A percentile compares a stretch with the other conserved stretches of the same genome.
phyloP scores from a whole-genome alignment of 2,329 filamentous ascomycete genomes.

The Alternaria incomplexa region DNA sequence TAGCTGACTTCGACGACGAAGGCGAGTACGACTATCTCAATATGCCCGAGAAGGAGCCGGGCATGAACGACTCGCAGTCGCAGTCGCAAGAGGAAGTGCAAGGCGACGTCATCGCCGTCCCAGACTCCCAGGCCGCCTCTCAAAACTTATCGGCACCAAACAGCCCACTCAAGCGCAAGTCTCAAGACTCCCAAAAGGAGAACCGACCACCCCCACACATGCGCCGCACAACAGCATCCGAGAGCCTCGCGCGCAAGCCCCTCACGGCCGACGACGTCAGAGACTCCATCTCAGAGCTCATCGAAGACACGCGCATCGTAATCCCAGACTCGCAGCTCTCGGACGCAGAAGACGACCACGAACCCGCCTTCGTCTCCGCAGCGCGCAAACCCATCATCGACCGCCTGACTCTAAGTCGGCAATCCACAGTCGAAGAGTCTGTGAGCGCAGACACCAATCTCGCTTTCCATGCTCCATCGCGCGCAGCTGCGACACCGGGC shows the following conservation, averaged over 20 bases:
- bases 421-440: slow-evolving; percentile 36
- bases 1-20: slow-evolving; percentile 77
- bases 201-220: slow-evolving; percentile 62
- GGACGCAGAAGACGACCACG: slow-evolving; percentile 49
- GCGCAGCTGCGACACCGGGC: slow-evolving; percentile 38
- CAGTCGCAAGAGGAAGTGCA: slow-evolving; percentile 16
- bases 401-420: slow-evolving; percentile 73
- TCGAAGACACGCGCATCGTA: slow-evolving; percentile 66
- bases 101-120: slow-evolving; percentile 30
- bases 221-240: slow-evolving; percentile 64
- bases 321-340: slow-evolving; percentile 61
- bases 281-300: slow-evolving; percentile 80
- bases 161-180: slow-evolving; percentile 49
- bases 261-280: slow-evolving; percentile 80
- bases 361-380: slow-evolving; percentile 41
- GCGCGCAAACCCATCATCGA: slow-evolving; percentile 65
- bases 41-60: slow-evolving; percentile 46
- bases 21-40: slow-evolving; percentile 79
- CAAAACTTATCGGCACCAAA: slow-evolving; percentile 8
- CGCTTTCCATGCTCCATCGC: slow-evolving; percentile 61
- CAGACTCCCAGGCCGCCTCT: slow-evolving; percentile 47
- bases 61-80: slow-evolving; percentile 39
- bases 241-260: slow-evolving; percentile 67
- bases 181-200: slow-evolving; percentile 52
- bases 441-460: slow-evolving; percentile 49